phyloP scores from a whole-genome alignment of 768 basidiomycete genomes.

The Kwoniella europaea region DNA sequence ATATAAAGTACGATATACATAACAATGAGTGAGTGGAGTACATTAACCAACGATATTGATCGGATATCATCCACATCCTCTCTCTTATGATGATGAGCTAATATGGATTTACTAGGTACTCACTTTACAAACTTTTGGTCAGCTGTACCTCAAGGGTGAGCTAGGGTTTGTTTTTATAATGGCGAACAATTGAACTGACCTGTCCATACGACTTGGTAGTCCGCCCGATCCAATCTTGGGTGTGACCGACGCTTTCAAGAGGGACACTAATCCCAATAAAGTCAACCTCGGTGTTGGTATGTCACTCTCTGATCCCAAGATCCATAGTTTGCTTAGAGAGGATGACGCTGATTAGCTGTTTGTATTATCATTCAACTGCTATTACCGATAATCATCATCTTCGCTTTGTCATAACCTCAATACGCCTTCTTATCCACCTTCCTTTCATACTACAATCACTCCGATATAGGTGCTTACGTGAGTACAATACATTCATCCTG shows the following conservation, averaged over 20 bases:
- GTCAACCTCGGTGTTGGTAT: constrained; percentile 98
- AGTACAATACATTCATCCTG: constrained; percentile 17
- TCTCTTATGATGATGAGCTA: not conserved
- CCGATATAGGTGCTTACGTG: constrained; percentile 48
- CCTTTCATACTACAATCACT: constrained; percentile 10
- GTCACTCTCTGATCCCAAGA: constrained; percentile 60
- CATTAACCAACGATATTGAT: too few species aligned
- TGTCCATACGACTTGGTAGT: constrained; percentile 24
- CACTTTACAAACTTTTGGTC: constrained; percentile 28
- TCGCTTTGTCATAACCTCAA: too few species aligned
- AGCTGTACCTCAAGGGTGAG: constrained; percentile 25
- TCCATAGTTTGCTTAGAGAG: too few species aligned
- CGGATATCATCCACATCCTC: not conserved
- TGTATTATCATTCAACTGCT: not conserved
- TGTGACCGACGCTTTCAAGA: constrained; percentile 92
- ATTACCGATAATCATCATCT: not conserved
- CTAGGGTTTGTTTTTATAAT: not conserved
- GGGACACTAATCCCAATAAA: constrained; percentile 85
- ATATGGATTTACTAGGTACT: not conserved
- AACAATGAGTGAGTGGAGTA: too few species aligned
- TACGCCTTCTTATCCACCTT: not conserved
- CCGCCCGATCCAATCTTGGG: constrained; percentile 56
- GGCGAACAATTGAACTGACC: not conserved
- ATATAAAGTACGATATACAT: too few species aligned
- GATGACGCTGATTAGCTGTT: not conserved